Percentiles rank a stretch among this genome's conserved stretches.
These are phyloP conservation scores for Vaucheria bursata DNA, from an alignment of 352 stramenopile species.

Conservation along the genomic window DNA sequence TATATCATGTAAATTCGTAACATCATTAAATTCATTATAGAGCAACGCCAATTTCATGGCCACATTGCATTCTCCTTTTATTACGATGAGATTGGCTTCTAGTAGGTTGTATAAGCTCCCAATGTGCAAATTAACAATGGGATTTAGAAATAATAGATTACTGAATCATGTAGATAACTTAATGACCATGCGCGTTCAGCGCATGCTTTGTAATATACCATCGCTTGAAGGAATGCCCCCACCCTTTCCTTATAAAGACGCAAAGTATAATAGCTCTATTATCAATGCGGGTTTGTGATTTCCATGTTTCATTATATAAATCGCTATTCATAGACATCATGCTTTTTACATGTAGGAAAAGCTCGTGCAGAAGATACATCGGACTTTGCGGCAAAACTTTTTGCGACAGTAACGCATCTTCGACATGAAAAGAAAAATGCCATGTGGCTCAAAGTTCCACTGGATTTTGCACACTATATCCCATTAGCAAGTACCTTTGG, in stretches of 20 bases:
- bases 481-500: constrained; percentile 34
- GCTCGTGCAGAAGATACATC: constrained; percentile 44
- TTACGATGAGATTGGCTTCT: too few relatives aligned
- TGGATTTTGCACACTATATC: constrained; percentile 45
- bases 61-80: too few relatives aligned
- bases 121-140: too few relatives aligned
- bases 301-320: too few relatives aligned
- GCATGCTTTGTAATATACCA: background rate
- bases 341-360: constrained; percentile 12
- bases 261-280: background rate
- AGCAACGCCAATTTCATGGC: too few relatives aligned
- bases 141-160: too few relatives aligned
- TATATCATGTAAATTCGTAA: too few relatives aligned
- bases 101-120: too few relatives aligned
- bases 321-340: too few relatives aligned
- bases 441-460: constrained; percentile 41
- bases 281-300: background rate
- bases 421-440: constrained; percentile 35
- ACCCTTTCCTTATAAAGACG: background rate
- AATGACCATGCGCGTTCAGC: too few relatives aligned
- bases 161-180: too few relatives aligned
- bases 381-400: constrained; percentile 49
- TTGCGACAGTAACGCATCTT: constrained; percentile 46
- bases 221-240: background rate
- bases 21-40: too few relatives aligned